These are phyloP conservation scores for Colletotrichum spinosum DNA, from an alignment of 2,329 filamentous ascomycete species.

Conservation along the genomic window DNA sequence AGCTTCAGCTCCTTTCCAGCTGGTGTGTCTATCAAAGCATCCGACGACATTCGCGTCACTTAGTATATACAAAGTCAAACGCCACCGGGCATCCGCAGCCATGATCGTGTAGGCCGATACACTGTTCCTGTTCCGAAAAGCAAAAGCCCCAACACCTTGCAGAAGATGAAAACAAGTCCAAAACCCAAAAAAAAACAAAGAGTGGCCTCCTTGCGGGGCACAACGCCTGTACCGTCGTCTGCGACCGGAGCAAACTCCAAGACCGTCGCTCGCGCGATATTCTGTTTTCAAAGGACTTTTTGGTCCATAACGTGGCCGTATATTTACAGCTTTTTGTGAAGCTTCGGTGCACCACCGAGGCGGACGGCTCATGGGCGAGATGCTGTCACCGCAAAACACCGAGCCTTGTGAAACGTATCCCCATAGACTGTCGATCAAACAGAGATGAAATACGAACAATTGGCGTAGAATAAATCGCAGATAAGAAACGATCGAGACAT, in stretches of 20 bases:
- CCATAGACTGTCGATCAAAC: constrained; percentile 21
- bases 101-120: not conserved
- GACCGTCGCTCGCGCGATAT: constrained; percentile 6
- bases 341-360: constrained; percentile 24
- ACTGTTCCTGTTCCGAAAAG: not conserved
- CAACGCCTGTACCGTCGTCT: constrained; percentile 26
- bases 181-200: not conserved
- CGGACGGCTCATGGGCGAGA: constrained; percentile 19
- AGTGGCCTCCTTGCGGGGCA: constrained; percentile 24
- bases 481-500: constrained; percentile 2
- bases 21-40: no score
- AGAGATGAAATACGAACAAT: not conserved
- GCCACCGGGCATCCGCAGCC: no score
- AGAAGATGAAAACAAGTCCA: not conserved
- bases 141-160: constrained; percentile 35
- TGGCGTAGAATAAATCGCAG: not conserved
- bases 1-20: no score
- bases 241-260: constrained; percentile 13
- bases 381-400: constrained; percentile 35
- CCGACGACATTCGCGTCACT: no score
- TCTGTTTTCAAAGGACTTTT: constrained; percentile 16
- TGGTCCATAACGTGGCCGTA: constrained; percentile 32
- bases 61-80: no score
- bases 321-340: constrained; percentile 30
- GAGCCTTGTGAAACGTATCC: constrained; percentile 33